Conservation (phyloP, 768 basidiomycete genomes). For the Lentinula raphanica region DNA sequence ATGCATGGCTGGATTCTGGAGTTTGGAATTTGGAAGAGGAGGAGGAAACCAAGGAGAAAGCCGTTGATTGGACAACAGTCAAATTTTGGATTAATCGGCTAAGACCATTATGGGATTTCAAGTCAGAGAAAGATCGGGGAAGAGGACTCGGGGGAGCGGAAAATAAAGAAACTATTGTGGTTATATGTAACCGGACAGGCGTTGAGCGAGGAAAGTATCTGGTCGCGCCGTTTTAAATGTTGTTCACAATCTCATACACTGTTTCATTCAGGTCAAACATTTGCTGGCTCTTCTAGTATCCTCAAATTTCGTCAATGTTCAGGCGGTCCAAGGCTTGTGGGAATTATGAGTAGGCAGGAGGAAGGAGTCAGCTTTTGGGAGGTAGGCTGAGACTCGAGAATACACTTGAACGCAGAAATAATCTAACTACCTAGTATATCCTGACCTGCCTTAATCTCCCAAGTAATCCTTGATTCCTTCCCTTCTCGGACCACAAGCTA, state of each 20-base stretch:
- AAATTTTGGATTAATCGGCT: constrained; percentile 72
- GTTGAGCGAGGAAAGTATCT: constrained; percentile 72
- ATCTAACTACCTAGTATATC: too few species aligned
- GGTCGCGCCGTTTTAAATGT: neutral
- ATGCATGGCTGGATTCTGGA: constrained; percentile 65
- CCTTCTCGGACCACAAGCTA: too few species aligned
- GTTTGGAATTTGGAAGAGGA: constrained; percentile 6
- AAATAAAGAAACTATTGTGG: constrained; percentile 43
- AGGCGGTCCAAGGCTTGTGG: constrained; percentile 49
- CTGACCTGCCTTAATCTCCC: too few species aligned
- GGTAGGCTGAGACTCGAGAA: too few species aligned
- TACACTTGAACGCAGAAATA: too few species aligned
- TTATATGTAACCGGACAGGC: constrained; percentile 78
- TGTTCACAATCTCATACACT: neutral
- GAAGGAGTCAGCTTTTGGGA: constrained; percentile 57
- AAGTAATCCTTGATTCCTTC: too few species aligned
- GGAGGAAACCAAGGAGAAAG: constrained; percentile 27
- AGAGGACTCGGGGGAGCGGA: neutral
- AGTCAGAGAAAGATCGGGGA: constrained; percentile 9
- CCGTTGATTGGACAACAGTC: constrained; percentile 43
- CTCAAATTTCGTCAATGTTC: constrained; percentile 46
- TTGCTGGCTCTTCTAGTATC: constrained; percentile 73
- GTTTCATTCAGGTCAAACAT: constrained; percentile 50
- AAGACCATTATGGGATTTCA: constrained; percentile 54
- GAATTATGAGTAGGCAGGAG: constrained; percentile 54